A percentile compares a stretch with the other conserved stretches of the same genome.
Evolutionary conservation across 1,139 yeast species (phyloP).

Genomic region (Pneumocystis jirovecii): DNA sequence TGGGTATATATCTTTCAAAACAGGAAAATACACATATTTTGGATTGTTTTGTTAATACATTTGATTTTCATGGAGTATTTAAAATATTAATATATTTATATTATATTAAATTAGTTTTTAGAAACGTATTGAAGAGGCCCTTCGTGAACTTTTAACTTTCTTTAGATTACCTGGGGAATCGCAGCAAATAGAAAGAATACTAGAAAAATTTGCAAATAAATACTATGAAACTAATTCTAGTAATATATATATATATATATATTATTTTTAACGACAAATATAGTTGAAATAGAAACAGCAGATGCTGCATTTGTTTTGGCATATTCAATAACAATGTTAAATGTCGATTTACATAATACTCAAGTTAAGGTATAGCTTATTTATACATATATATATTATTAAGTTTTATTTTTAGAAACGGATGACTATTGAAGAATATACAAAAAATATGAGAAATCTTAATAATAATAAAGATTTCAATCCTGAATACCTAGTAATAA

Average conservation of each 20-base stretch:
- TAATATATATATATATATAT: not conserved
- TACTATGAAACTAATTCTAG: slow-evolving; percentile 32
- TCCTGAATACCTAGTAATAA: slow-evolving; percentile 58
- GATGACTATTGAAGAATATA: slow-evolving; percentile 77
- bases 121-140: slow-evolving; percentile 81
- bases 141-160: slow-evolving; percentile 62
- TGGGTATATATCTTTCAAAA: slow-evolving; percentile 77
- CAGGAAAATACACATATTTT: slow-evolving; percentile 50
- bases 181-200: slow-evolving; percentile 84
- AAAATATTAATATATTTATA: not conserved
- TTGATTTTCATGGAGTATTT: slow-evolving; percentile 46
- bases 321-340: slow-evolving; percentile 70
- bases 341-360: slow-evolving; percentile 75
- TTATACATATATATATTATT: not conserved
- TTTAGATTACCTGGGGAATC: slow-evolving; percentile 96
- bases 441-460: slow-evolving; percentile 65
- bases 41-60: slow-evolving; percentile 47
- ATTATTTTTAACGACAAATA: slow-evolving; percentile 10
- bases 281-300: slow-evolving; percentile 26
- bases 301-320: slow-evolving; percentile 79
- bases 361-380: slow-evolving; percentile 28
- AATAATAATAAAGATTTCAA: slow-evolving; percentile 52
- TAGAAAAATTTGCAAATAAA: slow-evolving; percentile 70
- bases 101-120: not conserved
- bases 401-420: slow-evolving; percentile 31